phyloP scores from a whole-genome alignment of 306 rosid species.

The Sesbania bispinosa region DNA sequence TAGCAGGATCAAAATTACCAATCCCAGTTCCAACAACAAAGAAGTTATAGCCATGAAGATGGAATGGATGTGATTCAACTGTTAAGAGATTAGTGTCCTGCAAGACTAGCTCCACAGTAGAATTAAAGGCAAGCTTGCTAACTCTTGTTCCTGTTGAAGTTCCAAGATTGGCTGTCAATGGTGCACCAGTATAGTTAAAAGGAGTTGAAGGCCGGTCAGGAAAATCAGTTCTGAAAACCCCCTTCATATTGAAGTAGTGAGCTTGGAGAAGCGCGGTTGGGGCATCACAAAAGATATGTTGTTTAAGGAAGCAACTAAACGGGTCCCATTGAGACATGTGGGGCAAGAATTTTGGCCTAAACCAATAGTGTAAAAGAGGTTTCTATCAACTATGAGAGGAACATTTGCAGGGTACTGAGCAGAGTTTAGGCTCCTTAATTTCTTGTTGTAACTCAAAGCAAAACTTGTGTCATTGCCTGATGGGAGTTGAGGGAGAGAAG shows the following conservation, averaged over 20 bases:
- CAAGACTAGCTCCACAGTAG: constrained; percentile 71
- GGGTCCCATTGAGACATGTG: constrained; percentile 66
- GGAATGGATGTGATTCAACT: constrained; percentile 86
- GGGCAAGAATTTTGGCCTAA: constrained; percentile 65
- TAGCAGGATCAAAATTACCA: constrained; percentile 71
- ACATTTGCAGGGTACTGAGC: constrained; percentile 67
- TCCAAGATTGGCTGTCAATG: constrained; percentile 54
- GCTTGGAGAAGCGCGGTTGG: constrained; percentile 75
- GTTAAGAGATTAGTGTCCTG: constrained; percentile 84
- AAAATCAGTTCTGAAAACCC: constrained; percentile 71
- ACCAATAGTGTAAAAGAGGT: constrained; percentile 68
- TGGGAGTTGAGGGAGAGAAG: constrained; percentile 63
- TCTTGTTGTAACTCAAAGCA: constrained; percentile 52
- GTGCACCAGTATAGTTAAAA: constrained; percentile 76
- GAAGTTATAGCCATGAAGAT: constrained; percentile 55
- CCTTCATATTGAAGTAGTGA: constrained; percentile 61
- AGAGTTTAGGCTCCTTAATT: constrained; percentile 58
- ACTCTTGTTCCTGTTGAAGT: constrained; percentile 63
- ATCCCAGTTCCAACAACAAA: constrained; percentile 77
- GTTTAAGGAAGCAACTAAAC: constrained; percentile 76
- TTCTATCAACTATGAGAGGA: constrained; percentile 69
- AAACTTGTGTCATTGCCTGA: constrained; percentile 55
- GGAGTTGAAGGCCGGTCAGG: constrained; percentile 58
- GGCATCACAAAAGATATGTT: constrained; percentile 83
- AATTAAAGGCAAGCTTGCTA: constrained; percentile 64